Evolutionary conservation across 129 eudicot species (phyloP).

Genomic region (Pittosporum tobira): DNA sequence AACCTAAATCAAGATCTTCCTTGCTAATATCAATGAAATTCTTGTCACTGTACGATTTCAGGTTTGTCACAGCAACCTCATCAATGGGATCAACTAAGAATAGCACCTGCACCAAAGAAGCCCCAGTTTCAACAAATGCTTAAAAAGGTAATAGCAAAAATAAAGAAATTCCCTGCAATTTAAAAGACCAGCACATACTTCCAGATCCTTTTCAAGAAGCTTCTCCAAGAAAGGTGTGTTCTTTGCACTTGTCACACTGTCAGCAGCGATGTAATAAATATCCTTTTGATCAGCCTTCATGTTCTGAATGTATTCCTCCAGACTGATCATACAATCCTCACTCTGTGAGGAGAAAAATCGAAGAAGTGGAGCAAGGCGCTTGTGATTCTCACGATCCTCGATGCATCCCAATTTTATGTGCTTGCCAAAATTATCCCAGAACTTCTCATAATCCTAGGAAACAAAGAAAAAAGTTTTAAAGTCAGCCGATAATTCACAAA

Average conservation of each 20-base stretch:
- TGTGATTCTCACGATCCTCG: conserved; percentile 94
- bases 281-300: conserved; percentile 93
- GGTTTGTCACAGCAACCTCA: conserved; percentile 80
- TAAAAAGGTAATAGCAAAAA: neutral
- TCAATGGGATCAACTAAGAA: conserved; percentile 88
- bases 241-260: conserved; percentile 84
- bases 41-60: conserved; percentile 74
- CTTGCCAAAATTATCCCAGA: conserved; percentile 97
- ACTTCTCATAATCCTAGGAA: conserved; percentile 74
- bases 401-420: conserved; percentile 84
- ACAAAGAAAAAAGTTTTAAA: neutral
- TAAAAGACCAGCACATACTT: conserved; percentile 30
- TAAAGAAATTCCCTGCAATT: neutral
- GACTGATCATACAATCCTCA: conserved; percentile 75
- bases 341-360: conserved; percentile 88
- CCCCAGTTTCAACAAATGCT: neutral
- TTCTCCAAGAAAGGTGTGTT: conserved; percentile 87
- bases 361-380: conserved; percentile 78
- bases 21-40: conserved; percentile 84
- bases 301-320: conserved; percentile 89
- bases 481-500: neutral
- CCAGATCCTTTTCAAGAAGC: conserved; percentile 83
- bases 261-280: conserved; percentile 85
- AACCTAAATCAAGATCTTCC: conserved; percentile 86
- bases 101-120: conserved; percentile 44